Evolutionary conservation across 78 protist species (phyloP), one percentile per base, ranked within the genome.

Genomic region (Chrysochromulina parva): DNA sequence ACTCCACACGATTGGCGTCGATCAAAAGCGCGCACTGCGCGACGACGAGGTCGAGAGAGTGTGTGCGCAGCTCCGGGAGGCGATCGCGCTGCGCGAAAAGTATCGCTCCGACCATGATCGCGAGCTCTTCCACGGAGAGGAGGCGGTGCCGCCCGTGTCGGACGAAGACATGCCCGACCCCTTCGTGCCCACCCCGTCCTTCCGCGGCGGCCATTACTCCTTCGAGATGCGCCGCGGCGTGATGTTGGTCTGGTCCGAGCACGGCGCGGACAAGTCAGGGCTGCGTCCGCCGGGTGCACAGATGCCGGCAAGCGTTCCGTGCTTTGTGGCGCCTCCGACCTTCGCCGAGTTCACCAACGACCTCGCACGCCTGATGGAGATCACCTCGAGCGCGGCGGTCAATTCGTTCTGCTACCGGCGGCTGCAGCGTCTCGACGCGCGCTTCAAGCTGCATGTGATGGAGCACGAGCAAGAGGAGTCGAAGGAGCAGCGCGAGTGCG

Each of bases 401-500:
- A 60, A 86, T 48, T 52, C 90, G 50, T 86, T 86, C 90, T 19
- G 57, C 66, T 69, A n/a, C 57, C 71, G 73, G 52, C 48, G 93
- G 59, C 93, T 90, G 60, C 57, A 47, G 47, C 19, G 55, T 53
- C 62, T 90, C 67, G 89, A 87, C 57, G 60, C 90, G 19, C 38
- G 69, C 5, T 91, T 65, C 90, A 6, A 80, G 22, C 87, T 94
- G 24, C 92, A 94, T 88, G 4, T 53, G 53, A 90, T 93, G 73
- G 89, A 93, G 82, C 92, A 93, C 89, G 93, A 88, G 48, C 59
- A 55, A 47, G 62, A 20, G 53, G 96, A 88, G 90, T 3, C 24
- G 58, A 22, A 58, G 50, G 58, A 78, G 86, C 59, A 50, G 86
- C 55, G 86, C 62, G 47, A 53, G 26, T 57, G 17, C 38, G 38